phyloP scores from a whole-genome alignment of 2,329 filamentous ascomycete species.

The Colletotrichum sp. region DNA sequence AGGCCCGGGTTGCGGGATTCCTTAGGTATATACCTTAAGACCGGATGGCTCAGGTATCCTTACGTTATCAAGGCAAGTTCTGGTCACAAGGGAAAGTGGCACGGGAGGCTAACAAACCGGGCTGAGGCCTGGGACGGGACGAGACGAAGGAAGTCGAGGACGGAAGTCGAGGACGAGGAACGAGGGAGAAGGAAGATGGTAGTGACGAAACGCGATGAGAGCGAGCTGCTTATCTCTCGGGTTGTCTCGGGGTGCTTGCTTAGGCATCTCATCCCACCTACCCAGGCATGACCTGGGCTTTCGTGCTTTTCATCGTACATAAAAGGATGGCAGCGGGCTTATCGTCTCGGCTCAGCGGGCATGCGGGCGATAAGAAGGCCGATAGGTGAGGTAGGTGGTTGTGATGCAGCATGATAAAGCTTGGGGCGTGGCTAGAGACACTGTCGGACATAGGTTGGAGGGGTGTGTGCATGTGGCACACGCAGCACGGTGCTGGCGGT shows the following conservation, averaged over 20 bases:
- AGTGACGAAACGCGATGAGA: neutral
- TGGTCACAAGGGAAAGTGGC: neutral
- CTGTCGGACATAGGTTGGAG: neutral
- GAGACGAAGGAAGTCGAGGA: neutral
- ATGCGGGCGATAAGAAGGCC: neutral
- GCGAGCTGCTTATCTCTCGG: neutral
- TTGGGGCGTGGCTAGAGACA: slow-evolving; percentile 3
- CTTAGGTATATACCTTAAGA: neutral
- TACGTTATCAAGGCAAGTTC: neutral
- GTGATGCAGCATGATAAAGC: slow-evolving; percentile 12
- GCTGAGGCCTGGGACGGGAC: neutral
- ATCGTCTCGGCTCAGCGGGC: neutral
- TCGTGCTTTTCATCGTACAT: neutral
- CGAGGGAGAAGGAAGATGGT: neutral
- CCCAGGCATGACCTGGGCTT: neutral
- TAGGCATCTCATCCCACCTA: neutral
- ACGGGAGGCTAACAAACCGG: neutral
- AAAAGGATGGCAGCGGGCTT: neutral
- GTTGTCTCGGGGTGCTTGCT: neutral
- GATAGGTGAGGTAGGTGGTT: neutral
- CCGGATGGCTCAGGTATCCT: neutral
- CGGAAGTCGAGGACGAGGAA: neutral
- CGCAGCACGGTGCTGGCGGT: neutral
- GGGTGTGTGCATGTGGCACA: neutral
- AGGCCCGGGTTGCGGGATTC: neutral